Evolutionary conservation across 768 basidiomycete species (phyloP).

Genomic region (Sporobolomyces roseus): DNA sequence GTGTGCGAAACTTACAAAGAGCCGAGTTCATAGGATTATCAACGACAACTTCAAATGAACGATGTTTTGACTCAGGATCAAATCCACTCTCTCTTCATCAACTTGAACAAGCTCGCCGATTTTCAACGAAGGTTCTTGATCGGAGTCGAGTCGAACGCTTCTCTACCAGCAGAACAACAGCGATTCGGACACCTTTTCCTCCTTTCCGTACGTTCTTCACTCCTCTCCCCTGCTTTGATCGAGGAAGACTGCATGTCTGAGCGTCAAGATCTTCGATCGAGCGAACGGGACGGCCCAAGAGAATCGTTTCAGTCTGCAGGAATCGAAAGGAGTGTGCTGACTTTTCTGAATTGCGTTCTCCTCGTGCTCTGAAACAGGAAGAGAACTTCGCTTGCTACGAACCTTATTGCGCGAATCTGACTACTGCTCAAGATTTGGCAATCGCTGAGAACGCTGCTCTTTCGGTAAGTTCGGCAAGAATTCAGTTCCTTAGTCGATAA

Average conservation of each 20-base stretch:
- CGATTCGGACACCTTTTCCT: conserved; percentile 82
- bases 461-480: conserved; percentile 72
- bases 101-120: conserved; percentile 88
- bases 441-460: conserved; percentile 80
- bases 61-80: conserved; percentile 89
- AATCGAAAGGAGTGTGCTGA: not conserved
- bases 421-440: conserved; percentile 77
- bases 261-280: no score
- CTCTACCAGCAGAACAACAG: conserved; percentile 75
- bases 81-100: conserved; percentile 90
- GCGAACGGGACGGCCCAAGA: no score
- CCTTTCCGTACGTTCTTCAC: conserved; percentile 50
- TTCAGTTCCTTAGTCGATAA: conserved; percentile 20
- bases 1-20: not conserved
- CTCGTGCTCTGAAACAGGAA: conserved; percentile 62
- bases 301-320: not conserved
- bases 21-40: conserved; percentile 65
- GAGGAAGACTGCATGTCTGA: no score
- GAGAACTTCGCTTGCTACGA: conserved; percentile 93
- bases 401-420: conserved; percentile 94
- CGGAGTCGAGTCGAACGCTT: conserved; percentile 77
- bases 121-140: conserved; percentile 94
- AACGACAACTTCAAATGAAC: conserved; percentile 72
- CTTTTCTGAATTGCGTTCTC: conserved; percentile 9
- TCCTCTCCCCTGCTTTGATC: no score